Percentiles rank a stretch among this genome's conserved stretches.
These are phyloP conservation scores for Fusarium sp. DNA, from an alignment of 2,329 filamentous ascomycete genomes.

Conservation along the genomic window DNA sequence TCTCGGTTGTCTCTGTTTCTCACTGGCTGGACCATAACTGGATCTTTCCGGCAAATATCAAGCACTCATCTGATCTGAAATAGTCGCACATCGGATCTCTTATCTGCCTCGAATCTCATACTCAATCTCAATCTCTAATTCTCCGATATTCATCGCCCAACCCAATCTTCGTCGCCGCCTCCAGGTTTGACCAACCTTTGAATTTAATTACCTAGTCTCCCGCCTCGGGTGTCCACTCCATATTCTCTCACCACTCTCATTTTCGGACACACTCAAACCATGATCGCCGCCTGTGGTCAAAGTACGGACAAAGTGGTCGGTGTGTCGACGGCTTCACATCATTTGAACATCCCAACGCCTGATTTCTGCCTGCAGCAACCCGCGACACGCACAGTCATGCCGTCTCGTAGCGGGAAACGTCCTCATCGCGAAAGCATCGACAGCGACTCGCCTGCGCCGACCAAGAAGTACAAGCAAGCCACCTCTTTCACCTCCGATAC, in stretches of 20 bases:
- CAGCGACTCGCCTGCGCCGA: slow-evolving; percentile 32
- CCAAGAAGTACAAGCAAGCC: slow-evolving; percentile 41
- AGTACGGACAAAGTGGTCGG: slow-evolving; percentile 19
- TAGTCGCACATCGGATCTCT: slow-evolving; percentile 7
- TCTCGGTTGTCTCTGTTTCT: slow-evolving; percentile 24
- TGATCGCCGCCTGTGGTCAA: slow-evolving; percentile 25
- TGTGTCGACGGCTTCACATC: slow-evolving; percentile 16
- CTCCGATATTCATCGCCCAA: slow-evolving; percentile 1
- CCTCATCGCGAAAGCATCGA: slow-evolving; percentile 33
- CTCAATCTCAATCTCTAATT: neutral
- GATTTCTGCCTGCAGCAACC: slow-evolving; percentile 17
- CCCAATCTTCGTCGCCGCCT: neutral
- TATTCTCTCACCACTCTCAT: neutral
- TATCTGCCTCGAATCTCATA: slow-evolving; percentile 16
- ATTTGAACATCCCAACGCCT: slow-evolving; percentile 15
- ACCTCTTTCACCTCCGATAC: slow-evolving; percentile 37
- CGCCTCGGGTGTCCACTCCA: neutral
- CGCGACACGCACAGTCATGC: slow-evolving; percentile 25
- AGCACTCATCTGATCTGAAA: slow-evolving; percentile 35
- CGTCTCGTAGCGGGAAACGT: slow-evolving; percentile 36
- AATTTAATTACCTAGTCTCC: neutral
- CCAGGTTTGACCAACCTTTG: neutral
- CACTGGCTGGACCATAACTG: slow-evolving; percentile 28
- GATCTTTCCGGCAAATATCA: slow-evolving; percentile 31
- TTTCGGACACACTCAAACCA: neutral